A percentile compares a stretch with the other conserved stretches of the same genome.
These are phyloP conservation scores for Tricholoma sp. DNA, from an alignment of 768 basidiomycete species.

Conservation along the genomic window DNA sequence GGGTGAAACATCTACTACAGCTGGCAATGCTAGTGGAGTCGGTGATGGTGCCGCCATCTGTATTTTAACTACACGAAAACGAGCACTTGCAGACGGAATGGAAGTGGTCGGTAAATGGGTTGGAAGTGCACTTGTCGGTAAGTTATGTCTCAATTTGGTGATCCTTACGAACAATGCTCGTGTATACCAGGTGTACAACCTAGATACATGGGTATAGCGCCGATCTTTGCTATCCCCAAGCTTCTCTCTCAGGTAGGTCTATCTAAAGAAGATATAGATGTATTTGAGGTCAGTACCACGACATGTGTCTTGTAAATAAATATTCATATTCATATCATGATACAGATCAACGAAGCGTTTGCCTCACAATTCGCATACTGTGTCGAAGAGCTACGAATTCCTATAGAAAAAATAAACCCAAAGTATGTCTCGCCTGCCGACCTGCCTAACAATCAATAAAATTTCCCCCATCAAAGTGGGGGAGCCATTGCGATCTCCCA, in stretches of 20 bases:
- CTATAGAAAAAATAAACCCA: constrained; percentile 80
- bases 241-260: constrained; percentile 57
- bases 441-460: background rate
- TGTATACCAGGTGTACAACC: constrained; percentile 60
- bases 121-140: constrained; percentile 70
- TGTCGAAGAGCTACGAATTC: constrained; percentile 71
- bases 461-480: constrained; percentile 45
- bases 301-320: background rate
- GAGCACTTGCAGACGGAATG: constrained; percentile 73
- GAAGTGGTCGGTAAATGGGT: constrained; percentile 82
- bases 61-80: constrained; percentile 73
- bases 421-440: constrained; percentile 43
- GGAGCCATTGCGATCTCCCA: constrained; percentile 83
- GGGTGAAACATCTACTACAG: constrained; percentile 67
- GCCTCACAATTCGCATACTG: constrained; percentile 94
- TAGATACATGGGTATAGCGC: constrained; percentile 72
- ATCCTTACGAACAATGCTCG: background rate
- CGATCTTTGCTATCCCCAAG: constrained; percentile 68
- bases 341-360: constrained; percentile 90
- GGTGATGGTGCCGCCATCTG: constrained; percentile 91
- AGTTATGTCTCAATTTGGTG: constrained; percentile 12
- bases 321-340: background rate
- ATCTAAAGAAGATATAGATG: constrained; percentile 65
- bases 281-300: constrained; percentile 57
- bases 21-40: constrained; percentile 82